Conservation (phyloP, 208 protist species). For the Phytomonas sp. region DNA sequence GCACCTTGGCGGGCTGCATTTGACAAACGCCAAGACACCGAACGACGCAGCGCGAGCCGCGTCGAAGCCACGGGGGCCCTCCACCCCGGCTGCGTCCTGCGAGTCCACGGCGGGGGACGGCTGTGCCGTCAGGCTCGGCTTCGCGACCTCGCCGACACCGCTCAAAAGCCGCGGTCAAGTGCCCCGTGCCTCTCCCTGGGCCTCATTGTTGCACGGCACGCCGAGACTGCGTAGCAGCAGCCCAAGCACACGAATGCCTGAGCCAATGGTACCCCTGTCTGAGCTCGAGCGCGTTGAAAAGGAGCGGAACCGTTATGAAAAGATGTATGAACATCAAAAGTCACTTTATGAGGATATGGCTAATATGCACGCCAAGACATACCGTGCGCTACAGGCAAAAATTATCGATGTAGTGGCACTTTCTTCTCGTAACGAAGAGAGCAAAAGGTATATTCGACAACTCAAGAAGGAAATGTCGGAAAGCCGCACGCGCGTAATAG, state of each 20-base stretch:
- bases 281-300: conserved; percentile 54
- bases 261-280: conserved; percentile 25
- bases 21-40: conserved; percentile 1
- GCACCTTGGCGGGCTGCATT: conserved; percentile 26
- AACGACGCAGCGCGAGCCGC: conserved; percentile 4
- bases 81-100: conserved; percentile 7
- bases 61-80: background rate
- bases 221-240: conserved; percentile 8
- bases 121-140: conserved; percentile 15
- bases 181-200: conserved; percentile 17
- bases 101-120: background rate
- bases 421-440: conserved; percentile 81
- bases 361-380: conserved; percentile 60
- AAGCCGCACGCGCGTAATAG: conserved; percentile 66
- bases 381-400: conserved; percentile 70
- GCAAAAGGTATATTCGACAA: conserved; percentile 86
- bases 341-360: conserved; percentile 77
- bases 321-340: conserved; percentile 88
- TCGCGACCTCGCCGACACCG: conserved; percentile 47
- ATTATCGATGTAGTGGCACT: conserved; percentile 85
- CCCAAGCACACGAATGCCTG: background rate
- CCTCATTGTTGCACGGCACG: conserved; percentile 16
- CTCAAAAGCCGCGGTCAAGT: conserved; percentile 9
- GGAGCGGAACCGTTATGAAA: conserved; percentile 71
- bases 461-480: conserved; percentile 82